A percentile compares a stretch with the other conserved stretches of the same genome.
Evolutionary conservation across 768 basidiomycete species (phyloP).

Genomic region (Mycena chlorophos): DNA sequence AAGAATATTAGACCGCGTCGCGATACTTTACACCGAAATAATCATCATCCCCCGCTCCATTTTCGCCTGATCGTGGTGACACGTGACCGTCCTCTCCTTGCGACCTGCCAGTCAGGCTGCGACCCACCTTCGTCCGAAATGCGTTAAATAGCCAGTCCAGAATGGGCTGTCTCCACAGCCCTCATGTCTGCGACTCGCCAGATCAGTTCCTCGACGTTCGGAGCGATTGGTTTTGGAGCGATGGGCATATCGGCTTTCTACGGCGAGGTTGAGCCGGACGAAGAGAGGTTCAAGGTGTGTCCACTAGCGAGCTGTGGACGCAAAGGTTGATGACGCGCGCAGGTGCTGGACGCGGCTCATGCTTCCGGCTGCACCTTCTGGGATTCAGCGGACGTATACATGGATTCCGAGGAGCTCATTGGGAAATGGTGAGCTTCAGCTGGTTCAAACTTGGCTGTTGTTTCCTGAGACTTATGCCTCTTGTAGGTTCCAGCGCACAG

Average conservation of each 20-base stretch:
- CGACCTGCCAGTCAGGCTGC: no score
- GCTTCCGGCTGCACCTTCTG: slow-evolving; percentile 45
- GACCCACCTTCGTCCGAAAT: no score
- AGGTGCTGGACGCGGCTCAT: slow-evolving; percentile 46
- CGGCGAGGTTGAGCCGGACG: slow-evolving; percentile 42
- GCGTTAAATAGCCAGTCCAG: no score
- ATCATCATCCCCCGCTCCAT: no score
- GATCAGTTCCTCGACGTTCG: slow-evolving; percentile 38
- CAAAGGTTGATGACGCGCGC: not conserved
- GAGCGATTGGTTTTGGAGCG: slow-evolving; percentile 52
- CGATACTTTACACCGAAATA: no score
- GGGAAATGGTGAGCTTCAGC: slow-evolving; percentile 39
- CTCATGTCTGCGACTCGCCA: slow-evolving; percentile 38
- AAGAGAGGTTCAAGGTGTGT: slow-evolving; percentile 50
- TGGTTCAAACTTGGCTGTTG: not conserved
- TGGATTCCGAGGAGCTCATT: slow-evolving; percentile 45
- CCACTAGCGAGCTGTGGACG: not conserved
- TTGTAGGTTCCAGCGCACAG: slow-evolving; percentile 41
- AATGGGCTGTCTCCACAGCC: no score
- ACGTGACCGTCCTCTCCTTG: no score
- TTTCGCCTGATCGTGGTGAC: no score
- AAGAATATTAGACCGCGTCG: no score
- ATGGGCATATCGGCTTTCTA: slow-evolving; percentile 52
- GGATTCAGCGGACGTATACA: slow-evolving; percentile 49
- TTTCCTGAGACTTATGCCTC: no score